Base-by-base conservation (phyloP, 192 early-diverging fungal genomes). In the Phlyctochytrium planicorne region DNA sequence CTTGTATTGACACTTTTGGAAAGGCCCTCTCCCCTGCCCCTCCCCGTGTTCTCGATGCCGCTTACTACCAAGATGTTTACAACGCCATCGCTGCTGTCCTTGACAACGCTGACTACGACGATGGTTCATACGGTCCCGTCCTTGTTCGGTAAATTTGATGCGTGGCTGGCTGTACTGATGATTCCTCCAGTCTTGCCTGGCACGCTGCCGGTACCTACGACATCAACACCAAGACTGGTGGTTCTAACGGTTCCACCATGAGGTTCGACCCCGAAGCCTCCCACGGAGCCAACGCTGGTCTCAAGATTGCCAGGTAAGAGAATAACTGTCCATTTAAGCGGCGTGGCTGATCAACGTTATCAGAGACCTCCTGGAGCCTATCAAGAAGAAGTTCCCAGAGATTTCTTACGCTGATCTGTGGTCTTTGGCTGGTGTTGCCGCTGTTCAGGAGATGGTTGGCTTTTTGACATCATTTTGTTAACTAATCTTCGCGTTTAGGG, bases 161-260 rank as follows among this genome's bases (percentile, higher is more conserved):
- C n/a, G n/a, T n/a, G n/a, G n/a, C n/a, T n/a, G n/a, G n/a, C n/a
- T n/a, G n/a, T n/a, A n/a, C n/a, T n/a, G n/a, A n/a, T n/a, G n/a
- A n/a, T n/a, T n/a, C n/a, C n/a, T n/a, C n/a, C n/a, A n/a, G 75
- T 55, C 71, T 87, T 23, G 83, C 83, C 4, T 85, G 82, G 81
- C 89, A 91, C 62, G 89, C 87, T 23, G 75, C 83, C 34, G 89
- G 89, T 36, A 91, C 89, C 61, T 91, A 83, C 69, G 83, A 85
- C 73, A 76, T 73, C 55, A 27, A 62, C 56, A 64, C 71, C 32
- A 64, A 65, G 0, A 75, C 70, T 0, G 89, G 87, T 56, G 89
- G 89, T 33, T 84, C 83, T 40, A 78, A 88, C 68, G 89, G 89
- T 62, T 86, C 87, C 24, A 90, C 88, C n/a, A 91, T 91, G 89